A percentile compares a stretch with the other conserved stretches of the same genome.
These are phyloP conservation scores for Curvularia eragrostidis DNA, from an alignment of 2,329 filamentous ascomycete genomes.

Conservation along the genomic window DNA sequence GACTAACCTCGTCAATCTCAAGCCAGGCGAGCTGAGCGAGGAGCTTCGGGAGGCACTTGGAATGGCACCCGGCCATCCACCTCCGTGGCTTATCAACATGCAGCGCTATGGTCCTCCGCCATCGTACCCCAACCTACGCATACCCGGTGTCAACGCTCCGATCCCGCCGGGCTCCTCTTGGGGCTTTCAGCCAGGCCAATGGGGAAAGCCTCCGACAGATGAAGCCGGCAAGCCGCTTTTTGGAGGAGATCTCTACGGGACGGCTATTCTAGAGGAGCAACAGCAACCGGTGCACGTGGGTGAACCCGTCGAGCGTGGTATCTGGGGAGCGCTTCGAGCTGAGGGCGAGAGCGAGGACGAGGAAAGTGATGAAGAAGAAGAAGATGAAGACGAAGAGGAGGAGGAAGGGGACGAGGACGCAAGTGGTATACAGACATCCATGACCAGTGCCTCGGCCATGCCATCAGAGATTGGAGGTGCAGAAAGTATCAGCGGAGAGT, in stretches of 20 bases:
- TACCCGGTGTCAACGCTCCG: slow-evolving; percentile 91
- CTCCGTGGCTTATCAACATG: slow-evolving; percentile 97
- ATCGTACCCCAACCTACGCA: slow-evolving; percentile 93
- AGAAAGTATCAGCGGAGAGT: slow-evolving; percentile 81
- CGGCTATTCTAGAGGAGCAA: slow-evolving; percentile 68
- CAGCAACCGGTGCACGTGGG: slow-evolving; percentile 61
- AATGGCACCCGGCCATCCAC: slow-evolving; percentile 90
- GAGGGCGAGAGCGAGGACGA: slow-evolving; percentile 74
- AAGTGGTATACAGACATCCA: slow-evolving; percentile 74
- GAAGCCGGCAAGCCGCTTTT: slow-evolving; percentile 91
- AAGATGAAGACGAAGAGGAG: slow-evolving; percentile 74
- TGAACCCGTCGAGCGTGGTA: slow-evolving; percentile 82
- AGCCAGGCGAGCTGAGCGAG: slow-evolving; percentile 88
- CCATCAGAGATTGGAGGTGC: slow-evolving; percentile 79
- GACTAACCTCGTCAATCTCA: slow-evolving; percentile 88
- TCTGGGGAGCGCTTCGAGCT: slow-evolving; percentile 92
- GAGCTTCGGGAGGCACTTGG: slow-evolving; percentile 90
- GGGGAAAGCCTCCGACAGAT: slow-evolving; percentile 93
- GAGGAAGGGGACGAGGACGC: slow-evolving; percentile 62
- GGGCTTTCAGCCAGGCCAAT: slow-evolving; percentile 95
- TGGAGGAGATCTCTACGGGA: slow-evolving; percentile 92
- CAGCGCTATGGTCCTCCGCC: slow-evolving; percentile 92
- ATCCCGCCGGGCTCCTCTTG: slow-evolving; percentile 87
- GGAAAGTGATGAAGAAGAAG: slow-evolving; percentile 63
- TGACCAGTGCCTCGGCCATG: slow-evolving; percentile 75